Conservation (phyloP, 331 rosid species). For the Quercus tomentella region DNA sequence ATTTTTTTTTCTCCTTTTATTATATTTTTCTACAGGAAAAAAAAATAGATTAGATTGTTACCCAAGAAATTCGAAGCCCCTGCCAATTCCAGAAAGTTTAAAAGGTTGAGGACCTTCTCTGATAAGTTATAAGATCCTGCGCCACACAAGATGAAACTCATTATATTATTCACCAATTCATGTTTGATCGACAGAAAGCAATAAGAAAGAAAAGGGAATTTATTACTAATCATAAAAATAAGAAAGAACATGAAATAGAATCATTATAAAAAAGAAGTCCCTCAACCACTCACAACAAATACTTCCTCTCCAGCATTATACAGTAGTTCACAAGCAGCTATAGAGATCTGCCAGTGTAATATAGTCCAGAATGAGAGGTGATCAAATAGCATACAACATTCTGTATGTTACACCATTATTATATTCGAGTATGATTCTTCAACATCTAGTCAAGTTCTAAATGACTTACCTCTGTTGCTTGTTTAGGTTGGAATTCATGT, state of each 20-base stretch:
- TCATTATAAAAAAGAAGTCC: slow-evolving; percentile 9
- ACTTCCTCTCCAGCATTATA: slow-evolving; percentile 80
- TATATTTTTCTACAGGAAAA: slow-evolving; percentile 7
- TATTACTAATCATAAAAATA: neutral
- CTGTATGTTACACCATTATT: too few relatives aligned
- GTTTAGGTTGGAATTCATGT: neutral
- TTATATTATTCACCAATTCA: slow-evolving; percentile 14
- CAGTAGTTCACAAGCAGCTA: too few relatives aligned
- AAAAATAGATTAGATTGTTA: slow-evolving; percentile 20
- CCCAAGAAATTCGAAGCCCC: slow-evolving; percentile 91
- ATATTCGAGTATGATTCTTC: neutral
- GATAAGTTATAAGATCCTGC: slow-evolving; percentile 78
- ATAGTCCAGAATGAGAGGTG: too few relatives aligned
- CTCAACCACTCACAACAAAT: neutral
- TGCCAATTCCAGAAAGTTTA: slow-evolving; percentile 89
- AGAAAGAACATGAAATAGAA: slow-evolving; percentile 1
- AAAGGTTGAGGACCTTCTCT: slow-evolving; percentile 84
- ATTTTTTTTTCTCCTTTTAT: neutral
- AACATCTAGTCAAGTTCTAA: neutral
- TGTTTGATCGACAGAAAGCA: slow-evolving; percentile 8
- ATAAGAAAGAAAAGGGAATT: neutral
- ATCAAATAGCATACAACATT: too few relatives aligned
- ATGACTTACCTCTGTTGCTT: neutral
- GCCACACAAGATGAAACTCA: slow-evolving; percentile 20
- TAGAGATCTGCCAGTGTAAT: too few relatives aligned